Conservation (phyloP, 1,284 basidiomycete genomes). For the Tylopilus microsporus region DNA sequence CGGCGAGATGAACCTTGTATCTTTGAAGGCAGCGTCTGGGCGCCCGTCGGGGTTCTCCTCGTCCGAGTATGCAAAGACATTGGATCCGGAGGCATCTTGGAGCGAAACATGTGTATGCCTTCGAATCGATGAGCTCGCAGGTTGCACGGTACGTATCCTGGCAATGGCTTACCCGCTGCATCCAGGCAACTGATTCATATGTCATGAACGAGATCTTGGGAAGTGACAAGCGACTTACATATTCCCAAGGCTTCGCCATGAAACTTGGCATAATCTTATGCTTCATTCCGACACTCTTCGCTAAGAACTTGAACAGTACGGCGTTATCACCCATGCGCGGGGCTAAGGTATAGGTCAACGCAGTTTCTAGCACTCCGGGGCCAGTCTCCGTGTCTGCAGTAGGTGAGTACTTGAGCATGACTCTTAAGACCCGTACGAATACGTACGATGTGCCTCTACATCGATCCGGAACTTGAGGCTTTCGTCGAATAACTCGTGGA, state of each 20-base stretch:
- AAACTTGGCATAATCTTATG: conserved; percentile 89
- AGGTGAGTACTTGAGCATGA: conserved; percentile 1
- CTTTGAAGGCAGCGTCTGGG: conserved; percentile 66
- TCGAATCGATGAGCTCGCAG: conserved; percentile 5
- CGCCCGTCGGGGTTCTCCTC: conserved; percentile 48
- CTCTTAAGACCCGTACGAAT: neutral
- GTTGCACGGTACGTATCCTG: neutral
- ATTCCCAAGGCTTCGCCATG: conserved; percentile 96
- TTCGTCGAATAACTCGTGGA: conserved; percentile 82
- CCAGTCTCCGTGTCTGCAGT: conserved; percentile 88
- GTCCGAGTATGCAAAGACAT: conserved; percentile 71
- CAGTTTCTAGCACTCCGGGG: conserved; percentile 90
- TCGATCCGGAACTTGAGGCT: conserved; percentile 71
- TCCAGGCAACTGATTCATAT: conserved; percentile 65
- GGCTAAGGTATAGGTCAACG: conserved; percentile 84
- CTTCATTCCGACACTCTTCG: conserved; percentile 89
- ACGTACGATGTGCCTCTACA: conserved; percentile 89
- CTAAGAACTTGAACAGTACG: conserved; percentile 86
- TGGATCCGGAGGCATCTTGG: conserved; percentile 64
- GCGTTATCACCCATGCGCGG: conserved; percentile 92
- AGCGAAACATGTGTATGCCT: conserved; percentile 93
- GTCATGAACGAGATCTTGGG: conserved; percentile 1
- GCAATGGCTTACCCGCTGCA: conserved; percentile 70
- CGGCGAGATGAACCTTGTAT: conserved; percentile 80
- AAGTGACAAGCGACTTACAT: conserved; percentile 48